Conservation (phyloP, 371 early-diverging fungal species). For the Rhizopus microsporus region DNA sequence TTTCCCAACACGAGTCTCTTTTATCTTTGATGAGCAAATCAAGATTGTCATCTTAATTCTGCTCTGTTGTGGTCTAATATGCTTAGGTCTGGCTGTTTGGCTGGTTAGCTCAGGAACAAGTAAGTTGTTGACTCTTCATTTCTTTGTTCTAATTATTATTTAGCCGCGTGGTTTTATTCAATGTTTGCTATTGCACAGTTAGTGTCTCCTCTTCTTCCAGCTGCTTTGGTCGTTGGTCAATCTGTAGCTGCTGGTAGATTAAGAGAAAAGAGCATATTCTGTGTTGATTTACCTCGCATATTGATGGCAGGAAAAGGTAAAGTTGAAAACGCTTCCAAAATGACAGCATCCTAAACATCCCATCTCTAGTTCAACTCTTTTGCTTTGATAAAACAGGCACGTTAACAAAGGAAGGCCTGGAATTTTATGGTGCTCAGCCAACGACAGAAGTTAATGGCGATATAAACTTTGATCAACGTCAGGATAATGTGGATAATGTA, state of each 20-base stretch:
- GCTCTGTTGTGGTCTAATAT: slow-evolving; percentile 58
- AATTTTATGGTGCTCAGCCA: slow-evolving; percentile 57
- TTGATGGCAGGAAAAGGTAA: slow-evolving; percentile 84
- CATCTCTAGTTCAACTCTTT: slow-evolving; percentile 76
- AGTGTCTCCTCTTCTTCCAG: slow-evolving; percentile 66
- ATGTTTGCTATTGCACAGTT: slow-evolving; percentile 75
- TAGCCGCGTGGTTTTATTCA: slow-evolving; percentile 60
- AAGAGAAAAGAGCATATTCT: slow-evolving; percentile 62
- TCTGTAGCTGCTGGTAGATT: slow-evolving; percentile 73
- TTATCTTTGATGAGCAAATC: slow-evolving; percentile 69
- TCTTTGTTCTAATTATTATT: slow-evolving; percentile 5
- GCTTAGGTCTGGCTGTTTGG: slow-evolving; percentile 55
- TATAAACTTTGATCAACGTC: slow-evolving; percentile 31
- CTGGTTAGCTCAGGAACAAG: slow-evolving; percentile 44
- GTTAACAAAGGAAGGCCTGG: slow-evolving; percentile 64
- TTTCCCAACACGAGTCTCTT: slow-evolving; percentile 62
- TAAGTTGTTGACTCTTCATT: slow-evolving; percentile 42
- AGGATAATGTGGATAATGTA: slow-evolving; percentile 33
- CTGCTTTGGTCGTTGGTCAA: slow-evolving; percentile 70
- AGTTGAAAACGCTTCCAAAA: slow-evolving; percentile 10
- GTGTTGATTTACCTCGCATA: slow-evolving; percentile 82
- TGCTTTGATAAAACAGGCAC: slow-evolving; percentile 81
- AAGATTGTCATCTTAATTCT: slow-evolving; percentile 65
- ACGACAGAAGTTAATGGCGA: slow-evolving; percentile 32
- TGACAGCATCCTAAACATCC: not conserved